A percentile compares a stretch with the other conserved stretches of the same genome.
phyloP scores from a whole-genome alignment of 2,329 filamentous ascomycete species.

The Tolypocladium ophioglossoides region DNA sequence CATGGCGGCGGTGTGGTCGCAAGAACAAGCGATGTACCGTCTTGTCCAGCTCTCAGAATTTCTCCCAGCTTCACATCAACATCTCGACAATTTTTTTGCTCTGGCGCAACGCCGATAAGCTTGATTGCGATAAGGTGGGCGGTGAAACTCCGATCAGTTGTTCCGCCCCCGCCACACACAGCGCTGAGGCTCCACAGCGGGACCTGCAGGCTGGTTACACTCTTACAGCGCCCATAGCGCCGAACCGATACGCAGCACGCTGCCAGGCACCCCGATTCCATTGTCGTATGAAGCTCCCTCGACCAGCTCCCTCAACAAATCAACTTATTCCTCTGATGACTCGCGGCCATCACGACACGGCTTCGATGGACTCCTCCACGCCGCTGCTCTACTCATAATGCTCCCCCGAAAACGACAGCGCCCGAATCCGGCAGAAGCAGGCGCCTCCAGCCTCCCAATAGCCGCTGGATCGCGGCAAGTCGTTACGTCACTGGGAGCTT shows the following conservation, averaged over 20 bases:
- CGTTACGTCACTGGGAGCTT: constrained; percentile 6
- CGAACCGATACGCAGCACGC: neutral
- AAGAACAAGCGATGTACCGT: neutral
- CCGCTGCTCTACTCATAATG: constrained; percentile 13
- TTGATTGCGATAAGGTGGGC: constrained; percentile 11
- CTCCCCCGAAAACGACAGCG: constrained; percentile 22
- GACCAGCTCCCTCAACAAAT: neutral
- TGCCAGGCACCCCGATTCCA: neutral
- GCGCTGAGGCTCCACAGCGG: neutral
- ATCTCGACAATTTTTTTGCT: constrained; percentile 19
- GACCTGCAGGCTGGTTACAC: neutral
- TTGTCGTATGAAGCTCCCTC: neutral
- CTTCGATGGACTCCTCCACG: constrained; percentile 5
- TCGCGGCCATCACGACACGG: neutral
- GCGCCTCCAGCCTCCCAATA: constrained; percentile 7
- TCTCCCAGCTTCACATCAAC: neutral
- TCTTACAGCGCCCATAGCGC: neutral
- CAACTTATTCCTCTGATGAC: neutral
- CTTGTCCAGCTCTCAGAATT: neutral
- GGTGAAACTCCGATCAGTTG: constrained; percentile 2
- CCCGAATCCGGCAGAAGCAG: constrained; percentile 15
- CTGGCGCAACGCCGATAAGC: constrained; percentile 16
- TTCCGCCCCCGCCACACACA: neutral
- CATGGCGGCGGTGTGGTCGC: constrained; percentile 30
- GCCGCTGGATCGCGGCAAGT: constrained; percentile 8